Base-by-base conservation (phyloP, 768 basidiomycete species). In the Galerina marginata region DNA sequence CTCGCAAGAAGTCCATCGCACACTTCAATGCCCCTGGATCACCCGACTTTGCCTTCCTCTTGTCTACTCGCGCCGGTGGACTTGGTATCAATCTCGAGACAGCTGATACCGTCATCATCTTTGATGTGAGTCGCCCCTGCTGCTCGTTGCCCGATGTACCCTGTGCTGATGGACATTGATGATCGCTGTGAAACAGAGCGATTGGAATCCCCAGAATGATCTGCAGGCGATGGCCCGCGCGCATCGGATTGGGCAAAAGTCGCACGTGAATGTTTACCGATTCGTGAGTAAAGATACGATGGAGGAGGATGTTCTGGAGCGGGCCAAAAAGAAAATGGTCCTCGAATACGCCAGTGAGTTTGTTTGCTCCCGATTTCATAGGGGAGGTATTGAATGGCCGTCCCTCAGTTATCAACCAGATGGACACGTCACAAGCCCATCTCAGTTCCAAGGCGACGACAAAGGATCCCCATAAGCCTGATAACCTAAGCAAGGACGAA, bases 251-350 rank as follows among this genome's bases (percentile, higher is more conserved):
- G 97, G 97, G 3, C 97, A 99, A 74, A 98, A 99, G 79, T 92
- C 91, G 39, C 97, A 99, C 76, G 97, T 99, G 68, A 98, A 89
- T 71, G 97, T 99, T 49, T 99, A 99, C 75, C 91, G 96, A 26
- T 95, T 99, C 72, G 95, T 99, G 69, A 96, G 94, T 71, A 99
- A 99, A 77, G 97, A 98, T 70, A 99, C 96, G 16, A 97, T 99
- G 88, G 97, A 99, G 76, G 97, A 99, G 77, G 97, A 99, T 70
- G 92, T 99, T 16, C 85, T 99, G 47, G 96, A 99, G 78, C 86
- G 96, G 53, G 97, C 97, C 10, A 96, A 96, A 84, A 93, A 95
- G 81, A 99, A 99, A 81, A 99, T 99, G 97, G 95, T 99, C 45
- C 81, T 99, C 63, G 97, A 99, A 75, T 97, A 99, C 81, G 97